phyloP scores from a whole-genome alignment of 148 eudicot species.

The Arctostaphylos glauca region DNA sequence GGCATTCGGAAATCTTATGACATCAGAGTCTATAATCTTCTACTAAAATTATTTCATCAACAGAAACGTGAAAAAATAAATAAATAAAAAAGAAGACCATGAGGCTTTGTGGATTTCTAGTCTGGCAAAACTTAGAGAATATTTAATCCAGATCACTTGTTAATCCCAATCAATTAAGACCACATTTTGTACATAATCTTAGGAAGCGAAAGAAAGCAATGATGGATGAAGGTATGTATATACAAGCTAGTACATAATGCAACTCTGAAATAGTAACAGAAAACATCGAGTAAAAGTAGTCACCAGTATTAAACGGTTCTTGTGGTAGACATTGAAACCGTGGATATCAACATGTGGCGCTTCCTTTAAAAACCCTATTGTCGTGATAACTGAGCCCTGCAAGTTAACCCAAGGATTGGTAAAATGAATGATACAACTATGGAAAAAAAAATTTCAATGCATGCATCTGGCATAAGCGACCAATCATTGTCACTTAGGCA shows the following conservation, averaged over 20 bases:
- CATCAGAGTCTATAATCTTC: neutral
- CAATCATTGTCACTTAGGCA: neutral
- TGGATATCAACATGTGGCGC: slow-evolving; percentile 82
- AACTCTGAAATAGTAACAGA: neutral
- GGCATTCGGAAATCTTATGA: neutral
- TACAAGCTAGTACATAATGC: neutral
- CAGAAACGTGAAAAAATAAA: neutral
- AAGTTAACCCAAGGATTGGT: slow-evolving; percentile 15
- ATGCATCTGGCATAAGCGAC: neutral
- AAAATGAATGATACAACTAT: slow-evolving; percentile 1
- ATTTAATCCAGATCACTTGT: neutral
- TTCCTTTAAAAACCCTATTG: slow-evolving; percentile 91
- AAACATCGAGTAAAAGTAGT: slow-evolving; percentile 13
- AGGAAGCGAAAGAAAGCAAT: neutral
- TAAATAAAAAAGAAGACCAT: neutral
- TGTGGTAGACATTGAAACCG: slow-evolving; percentile 94
- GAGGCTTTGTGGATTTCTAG: neutral
- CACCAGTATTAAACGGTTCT: slow-evolving; percentile 92
- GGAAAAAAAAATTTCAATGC: neutral
- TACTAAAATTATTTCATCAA: neutral
- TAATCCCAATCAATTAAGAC: neutral
- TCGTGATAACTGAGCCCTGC: slow-evolving; percentile 73
- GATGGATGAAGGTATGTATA: neutral
- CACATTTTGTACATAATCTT: slow-evolving; percentile 1
- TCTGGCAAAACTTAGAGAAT: neutral